A percentile compares a stretch with the other conserved stretches of the same genome.
Conservation (phyloP, 352 stramenopile species). For the Globisporangium mamillatum region DNA sequence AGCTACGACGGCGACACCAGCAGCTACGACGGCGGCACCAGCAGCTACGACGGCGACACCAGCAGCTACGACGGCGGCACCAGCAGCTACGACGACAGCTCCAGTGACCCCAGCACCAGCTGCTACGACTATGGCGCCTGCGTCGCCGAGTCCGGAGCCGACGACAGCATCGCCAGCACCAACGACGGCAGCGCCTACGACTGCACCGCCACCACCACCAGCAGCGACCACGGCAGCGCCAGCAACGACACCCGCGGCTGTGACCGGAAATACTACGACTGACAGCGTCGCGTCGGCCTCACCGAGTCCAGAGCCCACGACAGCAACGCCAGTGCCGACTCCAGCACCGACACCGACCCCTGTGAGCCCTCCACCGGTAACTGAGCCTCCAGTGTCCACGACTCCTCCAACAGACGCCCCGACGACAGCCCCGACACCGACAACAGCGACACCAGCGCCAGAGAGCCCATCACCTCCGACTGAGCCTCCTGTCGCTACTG, state of each 20-base stretch:
- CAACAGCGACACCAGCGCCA: constrained; percentile 6
- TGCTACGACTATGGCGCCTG: constrained; percentile 3
- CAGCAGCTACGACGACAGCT: not conserved
- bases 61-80: no score
- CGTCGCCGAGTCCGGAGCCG: not conserved
- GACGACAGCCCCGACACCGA: constrained; percentile 4
- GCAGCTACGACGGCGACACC: not conserved
- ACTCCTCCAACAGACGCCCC: not conserved
- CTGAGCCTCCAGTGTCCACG: not conserved
- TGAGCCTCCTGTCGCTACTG: constrained; percentile 8
- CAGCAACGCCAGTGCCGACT: not conserved
- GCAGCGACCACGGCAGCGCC: not conserved
- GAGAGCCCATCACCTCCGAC: constrained; percentile 12
- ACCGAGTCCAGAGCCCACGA: constrained; percentile 4
- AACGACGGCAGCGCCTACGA: constrained; percentile 4
- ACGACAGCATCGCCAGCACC: constrained; percentile 1
- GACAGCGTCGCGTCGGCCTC: not conserved
- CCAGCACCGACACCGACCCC: not conserved
- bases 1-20: constrained; percentile 1
- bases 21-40: not conserved
- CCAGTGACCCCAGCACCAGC: not conserved
- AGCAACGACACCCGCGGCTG: not conserved
- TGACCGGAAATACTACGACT: not conserved
- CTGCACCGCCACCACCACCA: constrained; percentile 1
- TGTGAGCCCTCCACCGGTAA: not conserved